Conservation (phyloP, 257 asterid species). For the Nicotiana attenuata region DNA sequence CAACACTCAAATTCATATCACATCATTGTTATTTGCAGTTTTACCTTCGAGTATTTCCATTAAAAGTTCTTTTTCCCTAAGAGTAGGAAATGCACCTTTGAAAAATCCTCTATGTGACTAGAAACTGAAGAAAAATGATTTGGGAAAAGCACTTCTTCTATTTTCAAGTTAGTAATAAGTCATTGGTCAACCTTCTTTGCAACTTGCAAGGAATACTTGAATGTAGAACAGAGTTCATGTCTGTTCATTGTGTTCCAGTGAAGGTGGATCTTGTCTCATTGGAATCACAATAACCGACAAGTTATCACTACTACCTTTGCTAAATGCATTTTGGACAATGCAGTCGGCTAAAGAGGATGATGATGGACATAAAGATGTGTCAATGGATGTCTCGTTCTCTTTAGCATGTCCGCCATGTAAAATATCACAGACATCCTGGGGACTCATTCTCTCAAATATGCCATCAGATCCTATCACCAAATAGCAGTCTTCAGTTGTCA, state of each 20-base stretch:
- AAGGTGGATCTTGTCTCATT: not conserved
- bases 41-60: too few relatives aligned
- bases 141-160: too few relatives aligned
- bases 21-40: too few relatives aligned
- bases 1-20: too few relatives aligned
- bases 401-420: conserved; percentile 6
- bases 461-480: conserved; percentile 75
- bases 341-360: conserved; percentile 40
- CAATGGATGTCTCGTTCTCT: conserved; percentile 7
- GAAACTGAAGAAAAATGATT: too few relatives aligned
- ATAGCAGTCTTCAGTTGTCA: conserved; percentile 31
- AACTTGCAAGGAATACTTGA: not conserved
- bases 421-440: conserved; percentile 48
- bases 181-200: not conserved
- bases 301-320: conserved; percentile 62
- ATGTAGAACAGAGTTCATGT: not conserved
- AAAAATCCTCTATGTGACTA: too few relatives aligned
- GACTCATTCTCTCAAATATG: conserved; percentile 52
- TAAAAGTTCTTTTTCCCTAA: too few relatives aligned
- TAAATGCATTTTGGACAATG: conserved; percentile 38
- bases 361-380: conserved; percentile 17
- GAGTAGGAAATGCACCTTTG: too few relatives aligned
- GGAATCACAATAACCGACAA: conserved; percentile 55
- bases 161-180: not conserved
- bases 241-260: not conserved